Evolutionary conservation across 495 filamentous ascomycete genomes (phyloP), one percentile per base, ranked within the genome.

Genomic region (Glonium stellatum): DNA sequence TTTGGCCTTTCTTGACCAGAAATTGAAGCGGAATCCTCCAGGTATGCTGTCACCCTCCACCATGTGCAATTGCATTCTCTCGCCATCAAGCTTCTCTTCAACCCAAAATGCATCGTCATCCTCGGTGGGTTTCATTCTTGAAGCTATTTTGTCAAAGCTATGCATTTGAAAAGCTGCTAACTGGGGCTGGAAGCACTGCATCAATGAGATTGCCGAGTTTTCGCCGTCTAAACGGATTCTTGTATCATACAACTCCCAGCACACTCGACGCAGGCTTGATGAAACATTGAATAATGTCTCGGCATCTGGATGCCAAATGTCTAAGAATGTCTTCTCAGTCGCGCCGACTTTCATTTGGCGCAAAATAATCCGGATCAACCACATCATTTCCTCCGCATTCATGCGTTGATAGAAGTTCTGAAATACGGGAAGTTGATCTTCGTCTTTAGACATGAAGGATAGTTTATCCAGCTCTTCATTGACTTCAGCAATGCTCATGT

Each of bases 321-420:
- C 81, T 59, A 98, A 84, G 62, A 97, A 82, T 0, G 93, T 96
- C 71, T 89, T 88, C 73, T 97, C 95, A 0, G 90, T 90, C 11
- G 95, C 95, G 4, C 95, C 93, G n/a, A 98, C 83, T 73, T 92
- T 97, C 93, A 97, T 96, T 70, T 96, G 89, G 54, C 89, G 89
- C 36, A 98, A 78, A 44, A 97, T 90, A 57, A 98, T 97, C 5
- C 93, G 86, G 57, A 97, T 87, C 54, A 97, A 74, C 93, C 93
- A 98, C 79, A 86, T 86, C 37, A 98, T 71, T 74, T 98, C 93
- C 58, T 93, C 87, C 0, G 95, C 84, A 68, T 93, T 95, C 92
- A 97, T 97, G 6, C 82, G 79, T 46, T 84, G 80, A 71, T 97
- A 98, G 70, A 97, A 93, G 44, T 84, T 78, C 57, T 83, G 76